These are phyloP conservation scores for Magnusiomyces clavatus DNA, from an alignment of 1,139 yeast species.

Conservation along the genomic window DNA sequence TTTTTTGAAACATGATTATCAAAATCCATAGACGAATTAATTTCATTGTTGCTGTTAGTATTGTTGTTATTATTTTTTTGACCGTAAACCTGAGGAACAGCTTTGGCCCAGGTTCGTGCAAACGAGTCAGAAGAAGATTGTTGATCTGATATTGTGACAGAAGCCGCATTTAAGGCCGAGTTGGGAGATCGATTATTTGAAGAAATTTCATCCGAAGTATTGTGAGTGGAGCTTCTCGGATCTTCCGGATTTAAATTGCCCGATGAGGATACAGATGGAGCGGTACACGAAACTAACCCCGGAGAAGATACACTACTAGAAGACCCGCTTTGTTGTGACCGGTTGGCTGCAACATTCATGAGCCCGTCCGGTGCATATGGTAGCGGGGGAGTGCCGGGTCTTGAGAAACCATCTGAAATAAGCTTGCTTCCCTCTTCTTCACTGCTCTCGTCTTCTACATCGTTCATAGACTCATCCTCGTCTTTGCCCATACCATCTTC, in stretches of 20 bases:
- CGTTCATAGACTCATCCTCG: not conserved
- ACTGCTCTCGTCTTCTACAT: not conserved
- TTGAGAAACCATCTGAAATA: constrained; percentile 18
- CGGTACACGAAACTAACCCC: not conserved
- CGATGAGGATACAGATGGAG: not conserved
- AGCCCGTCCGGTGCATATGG: constrained; percentile 23
- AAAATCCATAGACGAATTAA: not conserved
- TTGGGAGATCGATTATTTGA: no score
- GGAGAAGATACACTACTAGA: not conserved
- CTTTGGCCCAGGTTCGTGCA: constrained; percentile 13
- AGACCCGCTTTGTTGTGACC: constrained; percentile 3
- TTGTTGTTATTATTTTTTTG: not conserved
- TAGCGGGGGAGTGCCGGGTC: constrained; percentile 23
- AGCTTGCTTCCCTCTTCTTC: not conserved
- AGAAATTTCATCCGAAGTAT: no score
- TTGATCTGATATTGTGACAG: no score
- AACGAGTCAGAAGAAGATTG: not conserved
- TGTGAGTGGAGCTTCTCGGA: not conserved
- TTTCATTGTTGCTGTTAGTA: not conserved
- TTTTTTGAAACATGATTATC: not conserved
- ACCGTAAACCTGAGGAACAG: constrained; percentile 7
- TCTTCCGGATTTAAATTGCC: not conserved
- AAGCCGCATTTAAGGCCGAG: no score
- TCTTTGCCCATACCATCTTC: not conserved
- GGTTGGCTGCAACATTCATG: constrained; percentile 16